Evolutionary conservation across 164 flowering plant genomes (phyloP).

Genomic region (Aristolochia contorta): DNA sequence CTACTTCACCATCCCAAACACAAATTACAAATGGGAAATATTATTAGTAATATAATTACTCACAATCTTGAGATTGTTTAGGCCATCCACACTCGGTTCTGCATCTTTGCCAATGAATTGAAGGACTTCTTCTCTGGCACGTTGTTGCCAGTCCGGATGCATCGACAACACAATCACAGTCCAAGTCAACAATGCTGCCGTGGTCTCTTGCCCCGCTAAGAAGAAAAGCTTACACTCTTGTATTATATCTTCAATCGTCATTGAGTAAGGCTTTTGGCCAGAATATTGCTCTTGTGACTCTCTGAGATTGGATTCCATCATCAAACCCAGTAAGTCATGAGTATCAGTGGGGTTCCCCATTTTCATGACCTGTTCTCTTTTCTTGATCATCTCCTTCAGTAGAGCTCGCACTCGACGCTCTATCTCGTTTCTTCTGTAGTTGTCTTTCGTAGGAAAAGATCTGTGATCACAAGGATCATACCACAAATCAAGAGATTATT

Average conservation of each 20-base stretch:
- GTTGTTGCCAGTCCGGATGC: slow-evolving; percentile 38
- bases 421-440: not conserved
- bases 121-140: slow-evolving; percentile 43
- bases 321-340: slow-evolving; percentile 8
- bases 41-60: no score
- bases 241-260: slow-evolving; percentile 36
- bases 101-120: slow-evolving; percentile 15
- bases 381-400: not conserved
- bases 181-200: slow-evolving; percentile 38
- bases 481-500: no score
- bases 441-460: slow-evolving; percentile 6
- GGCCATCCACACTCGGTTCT: slow-evolving; percentile 16
- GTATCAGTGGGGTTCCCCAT: not conserved
- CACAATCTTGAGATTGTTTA: slow-evolving; percentile 33
- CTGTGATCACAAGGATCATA: slow-evolving; percentile 3
- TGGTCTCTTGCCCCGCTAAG: slow-evolving; percentile 45
- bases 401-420: slow-evolving; percentile 1
- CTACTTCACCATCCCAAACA: no score
- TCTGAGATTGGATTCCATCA: slow-evolving; percentile 5
- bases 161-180: slow-evolving; percentile 26
- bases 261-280: not conserved
- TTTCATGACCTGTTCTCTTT: slow-evolving; percentile 8
- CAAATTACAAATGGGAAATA: no score
- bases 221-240: slow-evolving; percentile 47
- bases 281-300: not conserved